Evolutionary conservation across 2,329 filamentous ascomycete species (phyloP).

Genomic region (Nothomitra cinnamomea): DNA sequence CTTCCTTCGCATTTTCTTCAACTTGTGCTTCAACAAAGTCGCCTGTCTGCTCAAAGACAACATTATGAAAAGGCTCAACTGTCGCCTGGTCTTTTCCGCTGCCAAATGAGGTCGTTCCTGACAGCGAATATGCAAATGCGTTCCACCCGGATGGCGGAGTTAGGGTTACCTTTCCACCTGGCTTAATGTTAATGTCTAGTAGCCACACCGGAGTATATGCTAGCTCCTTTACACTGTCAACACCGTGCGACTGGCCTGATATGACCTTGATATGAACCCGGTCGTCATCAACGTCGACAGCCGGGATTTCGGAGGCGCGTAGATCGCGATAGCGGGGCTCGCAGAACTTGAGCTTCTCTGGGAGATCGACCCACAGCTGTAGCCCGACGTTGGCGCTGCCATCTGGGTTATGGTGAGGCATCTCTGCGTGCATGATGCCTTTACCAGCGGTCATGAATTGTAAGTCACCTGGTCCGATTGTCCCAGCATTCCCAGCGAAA

Average conservation of each 20-base stretch:
- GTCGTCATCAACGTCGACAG: conserved; percentile 50
- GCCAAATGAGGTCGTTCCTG: conserved; percentile 51
- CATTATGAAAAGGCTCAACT: conserved; percentile 64
- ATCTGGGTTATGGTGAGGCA: conserved; percentile 67
- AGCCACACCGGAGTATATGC: conserved; percentile 98
- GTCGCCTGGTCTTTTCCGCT: conserved; percentile 30
- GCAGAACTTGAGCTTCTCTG: conserved; percentile 63
- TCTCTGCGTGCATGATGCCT: conserved; percentile 90
- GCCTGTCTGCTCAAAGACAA: conserved; percentile 68
- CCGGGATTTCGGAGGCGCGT: conserved; percentile 59
- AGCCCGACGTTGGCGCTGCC: conserved; percentile 68
- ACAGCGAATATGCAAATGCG: conserved; percentile 73
- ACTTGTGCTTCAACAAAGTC: conserved; percentile 60
- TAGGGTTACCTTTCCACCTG: conserved; percentile 64
- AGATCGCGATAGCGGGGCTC: conserved; percentile 89
- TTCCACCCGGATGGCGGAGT: conserved; percentile 69
- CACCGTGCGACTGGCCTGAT: conserved; percentile 64
- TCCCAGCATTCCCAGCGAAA: conserved; percentile 72
- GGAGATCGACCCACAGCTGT: conserved; percentile 92
- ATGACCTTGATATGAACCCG: conserved; percentile 79
- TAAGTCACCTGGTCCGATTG: conserved; percentile 70
- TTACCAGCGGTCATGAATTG: conserved; percentile 95
- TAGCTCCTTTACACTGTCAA: conserved; percentile 75
- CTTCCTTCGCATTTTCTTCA: conserved; percentile 42
- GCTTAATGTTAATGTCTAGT: conserved; percentile 63